These are phyloP conservation scores for Stemphylium lycopersici DNA, from an alignment of 2,329 filamentous ascomycete species.

Conservation along the genomic window DNA sequence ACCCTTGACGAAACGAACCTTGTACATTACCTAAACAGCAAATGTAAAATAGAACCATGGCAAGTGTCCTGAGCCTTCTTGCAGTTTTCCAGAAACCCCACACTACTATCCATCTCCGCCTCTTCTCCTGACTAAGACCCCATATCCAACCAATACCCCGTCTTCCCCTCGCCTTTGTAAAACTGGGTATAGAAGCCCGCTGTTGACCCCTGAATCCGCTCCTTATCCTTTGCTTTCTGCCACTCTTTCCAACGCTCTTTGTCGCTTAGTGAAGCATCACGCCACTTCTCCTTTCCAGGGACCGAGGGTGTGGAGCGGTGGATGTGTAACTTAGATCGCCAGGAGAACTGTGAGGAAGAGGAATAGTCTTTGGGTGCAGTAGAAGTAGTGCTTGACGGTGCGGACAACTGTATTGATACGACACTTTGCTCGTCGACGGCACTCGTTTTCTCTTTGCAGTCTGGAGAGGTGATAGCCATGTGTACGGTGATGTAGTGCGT, in stretches of 20 bases:
- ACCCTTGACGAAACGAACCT: no score
- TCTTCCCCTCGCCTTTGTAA: slow-evolving; percentile 24
- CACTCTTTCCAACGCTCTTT: slow-evolving; percentile 37
- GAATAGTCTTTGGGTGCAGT: neutral
- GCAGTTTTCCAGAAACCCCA: neutral
- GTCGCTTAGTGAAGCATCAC: slow-evolving; percentile 28
- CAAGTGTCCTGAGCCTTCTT: neutral
- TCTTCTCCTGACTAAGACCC: neutral
- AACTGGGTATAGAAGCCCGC: slow-evolving; percentile 17
- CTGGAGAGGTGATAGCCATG: neutral
- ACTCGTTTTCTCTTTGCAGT: neutral
- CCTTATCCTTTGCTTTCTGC: slow-evolving; percentile 33
- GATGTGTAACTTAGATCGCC: slow-evolving; percentile 16
- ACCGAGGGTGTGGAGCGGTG: slow-evolving; percentile 1
- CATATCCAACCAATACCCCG: slow-evolving; percentile 18
- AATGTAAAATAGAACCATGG: neutral
- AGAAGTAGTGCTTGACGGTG: neutral
- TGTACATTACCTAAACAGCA: neutral
- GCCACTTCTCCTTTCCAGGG: slow-evolving; percentile 30
- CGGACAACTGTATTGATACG: neutral
- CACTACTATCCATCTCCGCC: neutral
- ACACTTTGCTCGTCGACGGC: neutral
- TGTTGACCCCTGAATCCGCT: slow-evolving; percentile 24
- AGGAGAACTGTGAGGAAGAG: neutral
- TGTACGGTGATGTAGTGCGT: neutral